phyloP scores from a whole-genome alignment of 306 rosid genomes.

The Casuarina equisetifolia region DNA sequence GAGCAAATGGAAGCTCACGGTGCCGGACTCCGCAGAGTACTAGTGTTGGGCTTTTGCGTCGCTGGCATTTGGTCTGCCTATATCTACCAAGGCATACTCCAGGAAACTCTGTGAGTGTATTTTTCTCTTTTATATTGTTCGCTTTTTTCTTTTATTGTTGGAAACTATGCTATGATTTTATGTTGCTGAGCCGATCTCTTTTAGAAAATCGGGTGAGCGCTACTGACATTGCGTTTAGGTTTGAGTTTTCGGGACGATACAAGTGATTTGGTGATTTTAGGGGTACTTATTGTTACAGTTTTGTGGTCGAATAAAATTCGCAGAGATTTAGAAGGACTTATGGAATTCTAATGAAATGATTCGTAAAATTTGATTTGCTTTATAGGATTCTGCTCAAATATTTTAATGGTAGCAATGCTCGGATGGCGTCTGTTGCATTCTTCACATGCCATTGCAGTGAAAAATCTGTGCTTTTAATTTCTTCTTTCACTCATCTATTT shows the following conservation, averaged over 20 bases:
- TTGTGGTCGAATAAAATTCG: neutral
- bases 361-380: neutral
- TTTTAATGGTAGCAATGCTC: neutral
- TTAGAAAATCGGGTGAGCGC: neutral
- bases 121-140: neutral
- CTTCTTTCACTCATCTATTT: neutral
- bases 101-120: constrained; percentile 77
- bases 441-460: neutral
- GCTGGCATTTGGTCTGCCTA: constrained; percentile 95
- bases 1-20: constrained; percentile 80
- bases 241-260: neutral
- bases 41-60: constrained; percentile 75
- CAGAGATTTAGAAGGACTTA: neutral
- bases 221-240: neutral
- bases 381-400: neutral
- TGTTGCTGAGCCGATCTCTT: constrained; percentile 5
- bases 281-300: neutral
- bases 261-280: neutral
- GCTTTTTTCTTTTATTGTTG: neutral
- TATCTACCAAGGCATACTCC: constrained; percentile 94
- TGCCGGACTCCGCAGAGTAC: constrained; percentile 69
- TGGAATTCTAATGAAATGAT: neutral
- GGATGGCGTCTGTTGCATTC: neutral
- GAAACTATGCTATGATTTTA: constrained; percentile 1
- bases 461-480: neutral